Evolutionary conservation across 441 rosid species (phyloP), one percentile per base, ranked within the genome.

Genomic region (Erodium texanum): DNA sequence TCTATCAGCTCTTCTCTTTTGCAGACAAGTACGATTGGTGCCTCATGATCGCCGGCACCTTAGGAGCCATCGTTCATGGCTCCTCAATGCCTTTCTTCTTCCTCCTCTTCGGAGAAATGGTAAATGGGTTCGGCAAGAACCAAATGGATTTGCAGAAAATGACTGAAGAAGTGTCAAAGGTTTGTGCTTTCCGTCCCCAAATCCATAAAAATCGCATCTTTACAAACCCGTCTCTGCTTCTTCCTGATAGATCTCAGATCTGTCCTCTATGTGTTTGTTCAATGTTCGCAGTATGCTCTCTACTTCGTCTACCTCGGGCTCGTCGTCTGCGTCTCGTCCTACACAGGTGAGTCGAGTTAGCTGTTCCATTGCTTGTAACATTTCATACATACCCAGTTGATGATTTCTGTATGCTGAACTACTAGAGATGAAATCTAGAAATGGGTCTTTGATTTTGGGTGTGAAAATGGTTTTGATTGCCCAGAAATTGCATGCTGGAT

Each of bases 281-380:
- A 38, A 48, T 79, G 58, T 50, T 7, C 58, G 87, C 92, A 94
- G 99, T 94, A 89, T 73, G 89, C 98, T 29, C 93, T 94, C 52
- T 92, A 89, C 75, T 94, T 89, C 68, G 92, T 94, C 80, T 94
- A 94, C 74, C 94, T 94, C 71, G 99, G 97, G 43, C 85, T 92
- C 73, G 87, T 94, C 8, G 98, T 94, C 65, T 94, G 99, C 91
- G 66, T 92, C 71, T 89, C 99, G 65, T 94, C 97, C 16, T 89
- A 94, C 66, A 97, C 97, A 80, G 97, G 99, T 94, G 75, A 68
- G 70, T 3, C 3, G 5, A 15, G n/a, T n/a, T n/a, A n/a, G n/a
- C n/a, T n/a, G n/a, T n/a, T n/a, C n/a, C n/a, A n/a, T n/a, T n/a
- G n/a, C n/a, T n/a, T n/a, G n/a, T n/a, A n/a, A n/a, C n/a, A n/a